A percentile compares a stretch with the other conserved stretches of the same genome.
Conservation (phyloP, 352 stramenopile genomes). For the Phytopythium mirpurense region DNA sequence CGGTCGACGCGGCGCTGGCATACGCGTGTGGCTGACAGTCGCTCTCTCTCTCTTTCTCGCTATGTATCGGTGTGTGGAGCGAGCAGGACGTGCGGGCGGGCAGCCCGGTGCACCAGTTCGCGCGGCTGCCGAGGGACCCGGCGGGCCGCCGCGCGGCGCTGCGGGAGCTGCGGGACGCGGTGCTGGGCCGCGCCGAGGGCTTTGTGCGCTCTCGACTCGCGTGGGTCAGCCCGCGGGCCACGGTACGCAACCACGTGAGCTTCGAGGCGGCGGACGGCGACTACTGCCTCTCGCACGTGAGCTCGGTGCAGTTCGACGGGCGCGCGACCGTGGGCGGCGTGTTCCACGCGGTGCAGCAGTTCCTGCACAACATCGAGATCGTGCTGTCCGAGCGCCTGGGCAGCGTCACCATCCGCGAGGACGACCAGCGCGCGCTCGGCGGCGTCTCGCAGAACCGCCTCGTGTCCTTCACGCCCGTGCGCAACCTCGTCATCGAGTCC, state of each 20-base stretch:
- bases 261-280: slow-evolving; percentile 19
- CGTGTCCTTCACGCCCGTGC: slow-evolving; percentile 19
- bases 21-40: background rate
- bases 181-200: slow-evolving; percentile 19
- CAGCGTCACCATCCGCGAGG: slow-evolving; percentile 22
- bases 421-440: slow-evolving; percentile 14
- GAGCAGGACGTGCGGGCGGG: slow-evolving; percentile 2
- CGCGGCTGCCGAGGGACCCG: slow-evolving; percentile 19
- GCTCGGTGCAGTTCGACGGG: slow-evolving; percentile 20
- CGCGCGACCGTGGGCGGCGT: slow-evolving; percentile 13
- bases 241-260: slow-evolving; percentile 11
- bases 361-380: slow-evolving; percentile 22
- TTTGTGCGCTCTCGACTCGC: slow-evolving; percentile 26
- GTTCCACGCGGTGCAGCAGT: slow-evolving; percentile 19
- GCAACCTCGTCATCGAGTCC: slow-evolving; percentile 33
- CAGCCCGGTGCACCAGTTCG: slow-evolving; percentile 17
- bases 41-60: too few relatives aligned
- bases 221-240: slow-evolving; percentile 17
- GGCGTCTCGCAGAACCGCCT: slow-evolving; percentile 20
- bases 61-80: too few relatives aligned
- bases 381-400: slow-evolving; percentile 23
- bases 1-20: too few relatives aligned
- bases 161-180: slow-evolving; percentile 17
- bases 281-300: slow-evolving; percentile 27
- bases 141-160: slow-evolving; percentile 15